These are phyloP conservation scores for Senna siamea DNA, from an alignment of 306 rosid genomes.

Conservation along the genomic window DNA sequence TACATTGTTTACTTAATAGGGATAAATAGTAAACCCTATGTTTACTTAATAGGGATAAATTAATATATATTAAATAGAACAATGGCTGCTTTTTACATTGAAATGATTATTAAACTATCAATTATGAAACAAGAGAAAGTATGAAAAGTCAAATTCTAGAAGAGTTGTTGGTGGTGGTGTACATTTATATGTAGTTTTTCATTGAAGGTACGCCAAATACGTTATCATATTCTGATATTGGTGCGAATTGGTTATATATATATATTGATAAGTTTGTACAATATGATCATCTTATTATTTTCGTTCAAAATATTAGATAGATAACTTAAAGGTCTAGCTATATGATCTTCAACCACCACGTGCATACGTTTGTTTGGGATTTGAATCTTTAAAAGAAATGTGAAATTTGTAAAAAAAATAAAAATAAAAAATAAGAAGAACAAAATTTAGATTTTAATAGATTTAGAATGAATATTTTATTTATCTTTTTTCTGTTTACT, in stretches of 20 bases:
- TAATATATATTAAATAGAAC: neutral
- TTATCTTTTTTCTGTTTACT: too few relatives aligned
- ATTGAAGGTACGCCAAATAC: neutral
- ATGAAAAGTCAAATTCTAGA: constrained; percentile 23
- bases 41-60: neutral
- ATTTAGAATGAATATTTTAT: too few relatives aligned
- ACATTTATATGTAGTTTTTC: neutral
- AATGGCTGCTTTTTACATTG: neutral
- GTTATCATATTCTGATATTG: neutral
- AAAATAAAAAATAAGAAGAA: too few relatives aligned
- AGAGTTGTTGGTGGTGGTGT: neutral
- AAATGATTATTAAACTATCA: too few relatives aligned
- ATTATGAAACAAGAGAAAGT: too few relatives aligned
- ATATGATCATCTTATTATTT: neutral
- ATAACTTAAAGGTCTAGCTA: constrained; percentile 19
- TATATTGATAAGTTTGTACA: neutral
- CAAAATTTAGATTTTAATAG: too few relatives aligned
- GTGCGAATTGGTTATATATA: neutral
- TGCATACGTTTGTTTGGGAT: too few relatives aligned
- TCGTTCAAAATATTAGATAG: neutral
- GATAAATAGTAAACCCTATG: too few relatives aligned
- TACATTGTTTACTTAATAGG: too few relatives aligned
- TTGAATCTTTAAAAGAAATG: too few relatives aligned
- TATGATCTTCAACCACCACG: too few relatives aligned
- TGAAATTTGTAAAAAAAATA: too few relatives aligned